phyloP scores from a whole-genome alignment of 2,329 filamentous ascomycete genomes.

The Sordariomycetes sp. region DNA sequence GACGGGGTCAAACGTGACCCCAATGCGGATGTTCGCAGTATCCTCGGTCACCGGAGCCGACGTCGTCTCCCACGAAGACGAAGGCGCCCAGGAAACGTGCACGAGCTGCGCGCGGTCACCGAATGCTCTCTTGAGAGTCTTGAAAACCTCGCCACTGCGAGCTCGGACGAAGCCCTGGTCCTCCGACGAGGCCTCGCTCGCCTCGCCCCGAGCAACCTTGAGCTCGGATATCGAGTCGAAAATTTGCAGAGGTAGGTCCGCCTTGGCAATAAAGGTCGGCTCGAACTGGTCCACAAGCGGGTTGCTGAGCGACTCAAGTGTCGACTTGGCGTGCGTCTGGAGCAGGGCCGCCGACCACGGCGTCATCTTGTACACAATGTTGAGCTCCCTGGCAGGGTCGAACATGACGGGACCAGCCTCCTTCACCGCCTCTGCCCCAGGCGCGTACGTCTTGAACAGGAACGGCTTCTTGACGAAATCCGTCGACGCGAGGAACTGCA shows the following conservation, averaged over 20 bases:
- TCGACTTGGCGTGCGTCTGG: constrained; percentile 60
- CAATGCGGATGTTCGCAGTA: constrained; percentile 38
- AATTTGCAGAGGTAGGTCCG: constrained; percentile 37
- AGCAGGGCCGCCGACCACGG: constrained; percentile 68
- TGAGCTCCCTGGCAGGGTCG: constrained; percentile 61
- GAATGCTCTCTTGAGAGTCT: constrained; percentile 55
- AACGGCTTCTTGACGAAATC: constrained; percentile 59
- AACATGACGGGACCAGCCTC: constrained; percentile 57
- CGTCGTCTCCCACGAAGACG: constrained; percentile 13
- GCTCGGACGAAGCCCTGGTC: constrained; percentile 27
- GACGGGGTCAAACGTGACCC: constrained; percentile 58
- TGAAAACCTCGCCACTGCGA: constrained; percentile 46
- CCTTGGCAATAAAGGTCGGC: constrained; percentile 62
- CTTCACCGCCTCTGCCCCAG: constrained; percentile 21
- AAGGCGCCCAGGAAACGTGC: constrained; percentile 32
- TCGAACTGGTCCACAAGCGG: constrained; percentile 69
- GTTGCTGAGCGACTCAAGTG: constrained; percentile 63
- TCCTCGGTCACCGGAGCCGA: constrained; percentile 5
- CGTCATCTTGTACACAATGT: constrained; percentile 84
- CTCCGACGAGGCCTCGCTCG: neutral
- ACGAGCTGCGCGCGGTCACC: constrained; percentile 62
- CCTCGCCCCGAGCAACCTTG: neutral
- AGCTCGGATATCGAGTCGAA: constrained; percentile 35
- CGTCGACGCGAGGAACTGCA: constrained; percentile 72
- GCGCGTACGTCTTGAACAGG: constrained; percentile 31